Conservation (phyloP, 2,329 filamentous ascomycete genomes). For the Neonectria sp. region DNA sequence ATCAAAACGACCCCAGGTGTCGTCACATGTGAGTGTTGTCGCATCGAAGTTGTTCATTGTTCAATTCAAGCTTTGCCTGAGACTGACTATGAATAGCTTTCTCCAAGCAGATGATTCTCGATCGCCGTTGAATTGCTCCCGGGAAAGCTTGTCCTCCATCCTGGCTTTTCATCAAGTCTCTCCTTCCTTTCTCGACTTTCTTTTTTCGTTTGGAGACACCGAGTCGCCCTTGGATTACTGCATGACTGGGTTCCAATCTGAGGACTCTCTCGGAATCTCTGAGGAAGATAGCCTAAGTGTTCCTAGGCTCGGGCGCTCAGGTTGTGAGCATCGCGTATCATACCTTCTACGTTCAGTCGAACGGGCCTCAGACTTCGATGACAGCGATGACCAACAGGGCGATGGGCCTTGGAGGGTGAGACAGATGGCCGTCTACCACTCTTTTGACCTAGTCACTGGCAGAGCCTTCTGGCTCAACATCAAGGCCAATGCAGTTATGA, state of each 20-base stretch:
- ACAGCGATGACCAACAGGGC: background rate
- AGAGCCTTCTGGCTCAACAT: slow-evolving; percentile 30
- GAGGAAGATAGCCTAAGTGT: background rate
- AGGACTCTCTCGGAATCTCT: slow-evolving; percentile 8
- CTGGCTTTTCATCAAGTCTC: slow-evolving; percentile 22
- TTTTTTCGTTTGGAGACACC: slow-evolving; percentile 27
- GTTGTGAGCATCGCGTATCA: slow-evolving; percentile 19
- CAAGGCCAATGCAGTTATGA: slow-evolving; percentile 27
- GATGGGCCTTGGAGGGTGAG: slow-evolving; percentile 18
- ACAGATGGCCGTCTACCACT: slow-evolving; percentile 35
- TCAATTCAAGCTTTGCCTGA: background rate
- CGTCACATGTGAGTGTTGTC: slow-evolving; percentile 17
- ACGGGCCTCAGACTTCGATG: background rate
- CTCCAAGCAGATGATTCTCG: slow-evolving; percentile 16
- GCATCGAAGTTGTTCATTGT: no score
- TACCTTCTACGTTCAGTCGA: slow-evolving; percentile 32
- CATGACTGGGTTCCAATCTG: slow-evolving; percentile 23
- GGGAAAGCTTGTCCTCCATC: background rate
- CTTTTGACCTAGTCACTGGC: slow-evolving; percentile 29
- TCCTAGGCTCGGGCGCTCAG: slow-evolving; percentile 25
- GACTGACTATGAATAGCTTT: slow-evolving; percentile 14
- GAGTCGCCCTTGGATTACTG: slow-evolving; percentile 22
- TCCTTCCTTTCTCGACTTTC: slow-evolving; percentile 20
- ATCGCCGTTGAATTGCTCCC: slow-evolving; percentile 18
- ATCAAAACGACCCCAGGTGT: slow-evolving; percentile 27